Percentiles rank a stretch among this genome's conserved stretches.
These are phyloP conservation scores for Testicularia cyperi DNA, from an alignment of 1,284 basidiomycete species.

Conservation along the genomic window DNA sequence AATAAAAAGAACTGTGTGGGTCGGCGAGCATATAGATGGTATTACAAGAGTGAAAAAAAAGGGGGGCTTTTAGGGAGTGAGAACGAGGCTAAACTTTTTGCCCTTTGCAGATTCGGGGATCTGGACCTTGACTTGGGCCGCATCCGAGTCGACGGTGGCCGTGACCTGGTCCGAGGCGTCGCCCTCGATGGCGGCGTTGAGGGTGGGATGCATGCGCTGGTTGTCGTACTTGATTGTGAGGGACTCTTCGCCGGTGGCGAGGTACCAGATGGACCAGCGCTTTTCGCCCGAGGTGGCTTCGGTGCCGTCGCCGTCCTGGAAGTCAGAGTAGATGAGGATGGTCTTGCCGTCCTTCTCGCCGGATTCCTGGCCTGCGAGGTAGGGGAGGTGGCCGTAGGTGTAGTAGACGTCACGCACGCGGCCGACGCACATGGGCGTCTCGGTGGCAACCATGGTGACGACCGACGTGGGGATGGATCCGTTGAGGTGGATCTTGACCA, in stretches of 20 bases:
- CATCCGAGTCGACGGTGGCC: conserved; percentile 28
- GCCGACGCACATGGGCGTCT: conserved; percentile 55
- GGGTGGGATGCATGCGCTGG: conserved; percentile 37
- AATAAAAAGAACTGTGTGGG: no score
- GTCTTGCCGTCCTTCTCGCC: conserved; percentile 13
- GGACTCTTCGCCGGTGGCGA: conserved; percentile 23
- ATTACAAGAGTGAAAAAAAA: background rate
- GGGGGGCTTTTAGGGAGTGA: conserved; percentile 22
- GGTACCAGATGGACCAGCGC: conserved; percentile 46
- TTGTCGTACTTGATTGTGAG: conserved; percentile 43
- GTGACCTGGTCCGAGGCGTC: conserved; percentile 29
- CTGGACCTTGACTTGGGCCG: conserved; percentile 32
- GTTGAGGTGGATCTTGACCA: conserved; percentile 54
- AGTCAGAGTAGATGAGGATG: conserved; percentile 33
- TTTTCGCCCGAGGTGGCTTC: conserved; percentile 39
- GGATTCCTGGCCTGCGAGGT: conserved; percentile 26
- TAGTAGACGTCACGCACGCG: conserved; percentile 49
- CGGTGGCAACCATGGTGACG: conserved; percentile 44
- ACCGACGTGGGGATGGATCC: conserved; percentile 47
- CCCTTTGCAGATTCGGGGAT: conserved; percentile 37
- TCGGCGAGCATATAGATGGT: background rate
- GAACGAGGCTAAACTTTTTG: conserved; percentile 38
- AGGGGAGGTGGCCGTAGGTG: conserved; percentile 38
- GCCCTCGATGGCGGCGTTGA: conserved; percentile 39
- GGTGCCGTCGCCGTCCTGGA: conserved; percentile 44